Evolutionary conservation across 192 early-diverging fungal species (phyloP).

Genomic region (Backusella luteola): DNA sequence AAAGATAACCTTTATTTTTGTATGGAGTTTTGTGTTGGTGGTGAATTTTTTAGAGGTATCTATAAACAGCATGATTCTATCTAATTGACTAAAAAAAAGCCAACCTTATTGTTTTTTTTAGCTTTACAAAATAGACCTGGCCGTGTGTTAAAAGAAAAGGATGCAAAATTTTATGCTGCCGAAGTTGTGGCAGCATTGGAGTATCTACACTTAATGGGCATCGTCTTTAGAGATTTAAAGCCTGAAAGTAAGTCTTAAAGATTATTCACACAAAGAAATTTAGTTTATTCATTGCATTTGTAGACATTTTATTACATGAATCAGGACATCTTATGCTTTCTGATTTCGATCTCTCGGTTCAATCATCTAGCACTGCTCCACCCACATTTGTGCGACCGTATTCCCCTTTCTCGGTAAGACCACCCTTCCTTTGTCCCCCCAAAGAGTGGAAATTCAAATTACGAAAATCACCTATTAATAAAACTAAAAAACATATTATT

Average conservation of each 20-base stretch:
- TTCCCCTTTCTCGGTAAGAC: slow-evolving; percentile 55
- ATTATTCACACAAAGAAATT: too few species aligned
- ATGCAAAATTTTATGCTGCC: slow-evolving; percentile 95
- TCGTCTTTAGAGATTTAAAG: slow-evolving; percentile 97
- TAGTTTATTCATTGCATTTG: background rate
- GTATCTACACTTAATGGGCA: slow-evolving; percentile 93
- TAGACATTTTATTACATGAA: slow-evolving; percentile 86
- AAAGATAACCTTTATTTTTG: slow-evolving; percentile 84
- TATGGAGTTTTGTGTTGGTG: slow-evolving; percentile 86
- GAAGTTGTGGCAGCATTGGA: slow-evolving; percentile 95
- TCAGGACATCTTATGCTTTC: slow-evolving; percentile 96
- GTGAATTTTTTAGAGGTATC: slow-evolving; percentile 79
- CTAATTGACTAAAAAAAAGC: too few species aligned
- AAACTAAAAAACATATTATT: background rate
- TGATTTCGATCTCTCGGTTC: slow-evolving; percentile 98
- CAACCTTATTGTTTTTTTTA: slow-evolving; percentile 2
- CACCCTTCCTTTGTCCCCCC: background rate
- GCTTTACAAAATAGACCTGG: slow-evolving; percentile 84
- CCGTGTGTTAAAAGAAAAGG: slow-evolving; percentile 83
- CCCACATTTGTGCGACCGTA: slow-evolving; percentile 62
- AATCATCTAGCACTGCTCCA: slow-evolving; percentile 73
- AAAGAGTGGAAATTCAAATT: background rate
- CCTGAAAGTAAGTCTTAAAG: slow-evolving; percentile 76
- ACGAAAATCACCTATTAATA: background rate
- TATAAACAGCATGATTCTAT: background rate